A percentile compares a stretch with the other conserved stretches of the same genome.
phyloP scores from a whole-genome alignment of 2,329 filamentous ascomycete genomes.

The Xylariaceae sp. region DNA sequence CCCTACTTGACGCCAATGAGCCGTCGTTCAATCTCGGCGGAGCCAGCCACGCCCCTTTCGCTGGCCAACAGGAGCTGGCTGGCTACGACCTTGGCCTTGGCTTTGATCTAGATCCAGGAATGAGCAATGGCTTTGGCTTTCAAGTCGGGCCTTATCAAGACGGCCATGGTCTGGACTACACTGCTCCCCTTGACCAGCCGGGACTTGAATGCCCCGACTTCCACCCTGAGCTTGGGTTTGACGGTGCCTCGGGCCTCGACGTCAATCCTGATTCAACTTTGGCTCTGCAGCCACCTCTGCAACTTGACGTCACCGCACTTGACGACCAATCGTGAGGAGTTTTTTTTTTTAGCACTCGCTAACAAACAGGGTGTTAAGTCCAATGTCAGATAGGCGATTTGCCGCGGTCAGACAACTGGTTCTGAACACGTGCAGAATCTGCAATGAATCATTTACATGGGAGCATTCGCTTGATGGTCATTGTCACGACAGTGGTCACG shows the following conservation, averaged over 20 bases:
- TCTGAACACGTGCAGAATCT: not conserved
- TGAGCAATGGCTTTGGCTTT: not conserved
- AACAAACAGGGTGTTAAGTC: slow-evolving; percentile 30
- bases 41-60: slow-evolving; percentile 5
- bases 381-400: not conserved
- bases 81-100: not conserved
- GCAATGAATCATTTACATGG: not conserved
- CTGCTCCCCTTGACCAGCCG: not conserved
- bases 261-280: slow-evolving; percentile 3
- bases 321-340: slow-evolving; percentile 22
- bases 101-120: not conserved
- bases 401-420: too few species aligned
- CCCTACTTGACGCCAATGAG: slow-evolving; percentile 1
- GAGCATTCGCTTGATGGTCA: not conserved
- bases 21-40: slow-evolving; percentile 8
- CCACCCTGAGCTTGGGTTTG: not conserved
- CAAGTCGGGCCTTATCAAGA: not conserved
- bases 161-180: too few species aligned
- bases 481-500: not conserved
- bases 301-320: slow-evolving; percentile 15
- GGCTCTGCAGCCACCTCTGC: slow-evolving; percentile 1
- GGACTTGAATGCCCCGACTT: not conserved
- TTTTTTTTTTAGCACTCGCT: slow-evolving; percentile 31
- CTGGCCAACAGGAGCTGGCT: slow-evolving; percentile 13
- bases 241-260: not conserved